Conservation (phyloP, 805 yeast species). For the Saturnispora zaruensis region DNA sequence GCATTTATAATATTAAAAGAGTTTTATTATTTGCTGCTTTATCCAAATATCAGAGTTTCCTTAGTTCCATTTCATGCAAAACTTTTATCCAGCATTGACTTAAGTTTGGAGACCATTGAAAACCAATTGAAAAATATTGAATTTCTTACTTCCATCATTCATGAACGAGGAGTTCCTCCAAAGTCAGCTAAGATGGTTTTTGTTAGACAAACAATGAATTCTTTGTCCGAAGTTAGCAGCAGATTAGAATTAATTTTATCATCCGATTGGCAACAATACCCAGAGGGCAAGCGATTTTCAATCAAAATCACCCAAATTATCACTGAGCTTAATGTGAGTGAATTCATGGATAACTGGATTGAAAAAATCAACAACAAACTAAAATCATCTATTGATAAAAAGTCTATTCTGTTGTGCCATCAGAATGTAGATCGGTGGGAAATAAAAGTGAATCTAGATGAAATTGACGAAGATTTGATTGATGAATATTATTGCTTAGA, state of each 20-base stretch:
- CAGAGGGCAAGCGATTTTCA: constrained; percentile 59
- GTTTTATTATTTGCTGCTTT: constrained; percentile 39
- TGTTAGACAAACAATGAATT: constrained; percentile 42
- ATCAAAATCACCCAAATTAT: constrained; percentile 39
- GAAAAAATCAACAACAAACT: constrained; percentile 6
- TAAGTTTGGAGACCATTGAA: constrained; percentile 38
- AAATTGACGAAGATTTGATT: constrained; percentile 23
- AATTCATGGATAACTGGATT: constrained; percentile 44
- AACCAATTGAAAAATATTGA: constrained; percentile 18
- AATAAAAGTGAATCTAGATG: constrained; percentile 24
- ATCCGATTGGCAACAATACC: constrained; percentile 48
- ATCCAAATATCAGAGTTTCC: constrained; percentile 50
- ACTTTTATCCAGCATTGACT: constrained; percentile 39
- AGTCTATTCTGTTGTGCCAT: constrained; percentile 31
- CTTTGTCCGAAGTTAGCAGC: constrained; percentile 33
- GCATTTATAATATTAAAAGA: constrained; percentile 44
- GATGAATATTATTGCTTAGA: constrained; percentile 27
- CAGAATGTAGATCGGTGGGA: constrained; percentile 20
- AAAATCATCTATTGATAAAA: constrained; percentile 8
- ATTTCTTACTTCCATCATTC: not conserved
- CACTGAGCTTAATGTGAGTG: constrained; percentile 37
- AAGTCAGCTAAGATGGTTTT: constrained; percentile 41
- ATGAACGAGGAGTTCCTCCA: constrained; percentile 38
- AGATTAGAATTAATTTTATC: constrained; percentile 49
- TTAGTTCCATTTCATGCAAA: constrained; percentile 50